A percentile compares a stretch with the other conserved stretches of the same genome.
Conservation (phyloP, 23 red algal genomes). For the Gracilaria gracilis region DNA sequence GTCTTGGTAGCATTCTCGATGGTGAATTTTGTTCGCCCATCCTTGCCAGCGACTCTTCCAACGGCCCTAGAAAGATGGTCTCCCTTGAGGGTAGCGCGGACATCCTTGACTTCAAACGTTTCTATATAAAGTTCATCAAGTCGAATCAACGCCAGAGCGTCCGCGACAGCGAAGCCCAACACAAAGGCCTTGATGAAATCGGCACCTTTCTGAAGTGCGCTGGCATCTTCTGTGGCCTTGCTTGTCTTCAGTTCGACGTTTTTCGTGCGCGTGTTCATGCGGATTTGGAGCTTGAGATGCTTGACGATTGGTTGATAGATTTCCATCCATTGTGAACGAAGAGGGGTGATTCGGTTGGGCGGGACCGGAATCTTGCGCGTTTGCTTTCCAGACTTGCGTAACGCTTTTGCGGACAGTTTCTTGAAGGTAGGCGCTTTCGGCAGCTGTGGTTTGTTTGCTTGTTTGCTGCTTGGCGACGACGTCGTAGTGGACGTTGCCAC, state of each 20-base stretch:
- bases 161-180: slow-evolving; percentile 85
- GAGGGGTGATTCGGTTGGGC: slow-evolving; percentile 82
- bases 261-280: slow-evolving; percentile 87
- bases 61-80: slow-evolving; percentile 93
- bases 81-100: slow-evolving; percentile 85
- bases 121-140: slow-evolving; percentile 96
- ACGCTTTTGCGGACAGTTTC: slow-evolving; percentile 37
- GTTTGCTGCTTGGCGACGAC: neutral
- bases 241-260: slow-evolving; percentile 82
- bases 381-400: slow-evolving; percentile 11
- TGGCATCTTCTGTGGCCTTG: slow-evolving; percentile 70
- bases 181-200: slow-evolving; percentile 95
- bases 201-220: slow-evolving; percentile 90
- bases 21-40: slow-evolving; percentile 94
- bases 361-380: slow-evolving; percentile 81
- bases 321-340: slow-evolving; percentile 84
- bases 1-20: slow-evolving; percentile 98
- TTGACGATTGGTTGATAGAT: slow-evolving; percentile 95
- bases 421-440: slow-evolving; percentile 40
- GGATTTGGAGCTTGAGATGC: slow-evolving; percentile 91
- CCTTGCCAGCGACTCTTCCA: slow-evolving; percentile 92
- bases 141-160: slow-evolving; percentile 90
- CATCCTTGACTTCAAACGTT: slow-evolving; percentile 89
- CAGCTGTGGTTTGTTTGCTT: slow-evolving; percentile 5
- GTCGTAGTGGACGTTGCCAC: neutral